Percentiles rank a stretch among this genome's conserved stretches.
These are phyloP conservation scores for Nidula microcarpa DNA, from an alignment of 768 basidiomycete genomes.

Conservation along the genomic window DNA sequence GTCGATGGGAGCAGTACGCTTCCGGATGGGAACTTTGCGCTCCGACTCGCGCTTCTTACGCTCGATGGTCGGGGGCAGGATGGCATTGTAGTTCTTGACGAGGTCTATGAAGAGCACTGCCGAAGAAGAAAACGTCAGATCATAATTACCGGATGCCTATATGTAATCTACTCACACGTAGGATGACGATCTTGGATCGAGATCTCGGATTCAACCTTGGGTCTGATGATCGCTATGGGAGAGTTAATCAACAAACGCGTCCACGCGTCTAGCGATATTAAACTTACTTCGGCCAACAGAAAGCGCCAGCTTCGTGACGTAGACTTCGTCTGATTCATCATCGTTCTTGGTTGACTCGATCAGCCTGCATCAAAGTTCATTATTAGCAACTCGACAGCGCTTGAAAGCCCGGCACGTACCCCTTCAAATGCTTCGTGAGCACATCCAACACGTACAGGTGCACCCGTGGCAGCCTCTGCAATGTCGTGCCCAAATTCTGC, in stretches of 20 bases:
- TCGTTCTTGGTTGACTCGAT: conserved; percentile 66
- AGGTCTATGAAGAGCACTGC: conserved; percentile 85
- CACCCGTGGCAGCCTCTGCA: conserved; percentile 72
- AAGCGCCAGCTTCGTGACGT: conserved; percentile 82
- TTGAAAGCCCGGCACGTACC: conserved; percentile 36
- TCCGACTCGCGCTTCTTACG: conserved; percentile 88
- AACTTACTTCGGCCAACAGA: conserved; percentile 81
- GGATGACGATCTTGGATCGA: conserved; percentile 93
- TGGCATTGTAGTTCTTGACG: conserved; percentile 64
- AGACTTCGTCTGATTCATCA: conserved; percentile 69
- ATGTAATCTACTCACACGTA: conserved; percentile 44
- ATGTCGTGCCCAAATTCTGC: conserved; percentile 53
- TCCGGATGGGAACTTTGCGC: conserved; percentile 77
- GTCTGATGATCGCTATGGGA: conserved; percentile 68
- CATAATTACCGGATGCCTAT: background rate
- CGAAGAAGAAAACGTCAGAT: background rate
- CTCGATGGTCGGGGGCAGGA: conserved; percentile 79
- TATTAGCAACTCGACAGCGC: conserved; percentile 2
- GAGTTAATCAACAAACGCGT: conserved; percentile 3
- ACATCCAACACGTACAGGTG: conserved; percentile 80
- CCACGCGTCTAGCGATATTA: background rate
- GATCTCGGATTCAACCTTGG: conserved; percentile 75
- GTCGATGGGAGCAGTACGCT: conserved; percentile 85
- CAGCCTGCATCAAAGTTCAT: conserved; percentile 39
- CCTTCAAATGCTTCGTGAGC: conserved; percentile 71